Conservation (phyloP, 768 basidiomycete genomes). For the Podaxis carcinomalis region DNA sequence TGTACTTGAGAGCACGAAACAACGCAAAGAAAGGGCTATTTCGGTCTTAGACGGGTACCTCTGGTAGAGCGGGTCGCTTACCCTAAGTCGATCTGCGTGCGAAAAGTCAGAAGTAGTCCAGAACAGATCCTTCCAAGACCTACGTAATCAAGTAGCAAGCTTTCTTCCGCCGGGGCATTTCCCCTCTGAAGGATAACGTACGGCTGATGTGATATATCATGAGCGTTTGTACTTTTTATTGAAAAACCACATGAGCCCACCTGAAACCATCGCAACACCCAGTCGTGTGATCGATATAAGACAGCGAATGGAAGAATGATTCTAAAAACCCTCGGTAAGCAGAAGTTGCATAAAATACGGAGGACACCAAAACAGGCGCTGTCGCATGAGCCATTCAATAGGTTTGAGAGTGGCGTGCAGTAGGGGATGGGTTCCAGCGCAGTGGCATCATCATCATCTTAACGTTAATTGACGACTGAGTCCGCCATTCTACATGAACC, state of each 20-base stretch:
- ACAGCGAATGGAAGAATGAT: constrained; percentile 46
- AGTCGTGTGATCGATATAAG: constrained; percentile 50
- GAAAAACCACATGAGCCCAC: constrained; percentile 27
- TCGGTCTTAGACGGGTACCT: constrained; percentile 6
- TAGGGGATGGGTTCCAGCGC: not conserved
- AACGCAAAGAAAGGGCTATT: constrained; percentile 40
- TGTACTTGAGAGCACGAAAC: constrained; percentile 43
- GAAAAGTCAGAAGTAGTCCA: not conserved
- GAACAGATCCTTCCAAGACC: constrained; percentile 14
- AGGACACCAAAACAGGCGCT: not conserved
- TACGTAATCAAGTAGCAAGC: constrained; percentile 66
- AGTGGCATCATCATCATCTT: not conserved
- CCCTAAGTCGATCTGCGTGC: constrained; percentile 39
- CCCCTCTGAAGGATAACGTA: constrained; percentile 56
- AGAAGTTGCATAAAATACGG: not conserved
- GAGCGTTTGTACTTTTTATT: not conserved
- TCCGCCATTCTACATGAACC: not conserved
- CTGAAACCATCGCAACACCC: constrained; percentile 53
- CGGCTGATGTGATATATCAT: constrained; percentile 37
- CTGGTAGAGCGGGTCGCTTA: constrained; percentile 16
- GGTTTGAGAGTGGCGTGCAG: not conserved
- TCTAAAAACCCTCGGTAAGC: constrained; percentile 16
- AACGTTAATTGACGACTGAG: not conserved
- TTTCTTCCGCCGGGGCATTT: constrained; percentile 48
- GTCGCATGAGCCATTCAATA: not conserved